These are phyloP conservation scores for Heterobasidion parviporum DNA, from an alignment of 1,284 basidiomycete genomes.

Conservation along the genomic window DNA sequence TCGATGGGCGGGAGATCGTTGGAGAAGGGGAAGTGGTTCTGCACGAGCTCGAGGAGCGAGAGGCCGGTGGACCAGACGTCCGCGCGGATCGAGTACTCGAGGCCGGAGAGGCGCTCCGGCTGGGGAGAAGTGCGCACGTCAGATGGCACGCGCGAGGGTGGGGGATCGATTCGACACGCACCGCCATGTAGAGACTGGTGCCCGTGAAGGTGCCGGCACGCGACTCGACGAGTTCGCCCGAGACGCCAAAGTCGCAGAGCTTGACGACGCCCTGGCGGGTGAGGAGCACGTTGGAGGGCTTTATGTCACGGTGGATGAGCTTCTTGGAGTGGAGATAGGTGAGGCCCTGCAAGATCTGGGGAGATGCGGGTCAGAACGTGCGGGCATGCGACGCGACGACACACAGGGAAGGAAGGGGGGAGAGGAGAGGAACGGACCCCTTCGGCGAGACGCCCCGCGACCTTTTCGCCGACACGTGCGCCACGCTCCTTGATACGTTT, in stretches of 20 bases:
- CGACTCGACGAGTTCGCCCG: constrained; percentile 89
- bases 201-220: constrained; percentile 94
- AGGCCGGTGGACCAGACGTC: constrained; percentile 99
- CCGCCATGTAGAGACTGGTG: constrained; percentile 96
- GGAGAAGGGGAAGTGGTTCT: constrained; percentile 95
- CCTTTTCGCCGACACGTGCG: constrained; percentile 83
- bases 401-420: not conserved
- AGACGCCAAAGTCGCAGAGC: constrained; percentile 94
- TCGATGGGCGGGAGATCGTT: constrained; percentile 90
- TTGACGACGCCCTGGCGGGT: constrained; percentile 85
- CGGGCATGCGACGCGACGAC: too few species aligned
- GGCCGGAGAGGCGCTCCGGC: constrained; percentile 90
- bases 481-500: constrained; percentile 79
- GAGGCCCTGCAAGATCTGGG: constrained; percentile 81
- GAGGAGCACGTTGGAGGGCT: constrained; percentile 92
- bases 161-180: constrained; percentile 35
- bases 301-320: constrained; percentile 97
- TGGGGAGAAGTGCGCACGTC: constrained; percentile 23
- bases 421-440: constrained; percentile 54
- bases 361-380: constrained; percentile 2
- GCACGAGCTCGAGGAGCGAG: constrained; percentile 87
- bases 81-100: constrained; percentile 86
- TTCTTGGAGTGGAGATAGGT: constrained; percentile 86
- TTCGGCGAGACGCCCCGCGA: constrained; percentile 86
- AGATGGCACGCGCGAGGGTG: not conserved